A percentile compares a stretch with the other conserved stretches of the same genome.
Evolutionary conservation across 2,329 filamentous ascomycete species (phyloP).

Genomic region (Mollisiaceae sp.): DNA sequence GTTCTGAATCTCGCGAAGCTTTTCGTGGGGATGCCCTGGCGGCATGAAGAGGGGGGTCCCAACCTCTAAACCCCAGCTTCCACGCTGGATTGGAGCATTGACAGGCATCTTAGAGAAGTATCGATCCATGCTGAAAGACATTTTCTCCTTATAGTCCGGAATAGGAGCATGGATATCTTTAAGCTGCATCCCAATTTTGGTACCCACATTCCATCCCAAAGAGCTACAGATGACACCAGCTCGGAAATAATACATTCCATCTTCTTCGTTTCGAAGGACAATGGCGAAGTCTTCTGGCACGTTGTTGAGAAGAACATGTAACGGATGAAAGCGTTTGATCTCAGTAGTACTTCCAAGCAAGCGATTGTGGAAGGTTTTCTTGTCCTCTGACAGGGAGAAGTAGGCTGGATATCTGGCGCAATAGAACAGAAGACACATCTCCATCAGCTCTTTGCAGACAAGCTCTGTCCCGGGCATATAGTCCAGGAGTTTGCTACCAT

Average conservation of each 20-base stretch:
- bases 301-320: conserved; percentile 75
- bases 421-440: conserved; percentile 83
- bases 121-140: conserved; percentile 87
- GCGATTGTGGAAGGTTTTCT: conserved; percentile 66
- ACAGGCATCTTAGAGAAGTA: conserved; percentile 79
- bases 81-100: conserved; percentile 78
- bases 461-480: conserved; percentile 76
- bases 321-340: conserved; percentile 65
- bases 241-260: conserved; percentile 75
- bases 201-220: conserved; percentile 77
- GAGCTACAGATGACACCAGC: conserved; percentile 80
- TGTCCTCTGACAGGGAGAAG: conserved; percentile 64
- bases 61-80: conserved; percentile 83
- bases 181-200: conserved; percentile 74
- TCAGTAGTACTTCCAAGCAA: conserved; percentile 68
- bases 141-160: conserved; percentile 86
- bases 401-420: conserved; percentile 77
- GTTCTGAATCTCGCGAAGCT: conserved; percentile 62
- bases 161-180: conserved; percentile 75
- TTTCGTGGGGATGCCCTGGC: conserved; percentile 67
- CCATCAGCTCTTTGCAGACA: conserved; percentile 85
- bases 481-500: conserved; percentile 69
- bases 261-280: conserved; percentile 71
- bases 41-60: conserved; percentile 78
- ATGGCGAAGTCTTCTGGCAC: conserved; percentile 86